A percentile compares a stretch with the other conserved stretches of the same genome.
phyloP scores from a whole-genome alignment of 2,329 filamentous ascomycete species.

The Reticulascus tulasneorum region DNA sequence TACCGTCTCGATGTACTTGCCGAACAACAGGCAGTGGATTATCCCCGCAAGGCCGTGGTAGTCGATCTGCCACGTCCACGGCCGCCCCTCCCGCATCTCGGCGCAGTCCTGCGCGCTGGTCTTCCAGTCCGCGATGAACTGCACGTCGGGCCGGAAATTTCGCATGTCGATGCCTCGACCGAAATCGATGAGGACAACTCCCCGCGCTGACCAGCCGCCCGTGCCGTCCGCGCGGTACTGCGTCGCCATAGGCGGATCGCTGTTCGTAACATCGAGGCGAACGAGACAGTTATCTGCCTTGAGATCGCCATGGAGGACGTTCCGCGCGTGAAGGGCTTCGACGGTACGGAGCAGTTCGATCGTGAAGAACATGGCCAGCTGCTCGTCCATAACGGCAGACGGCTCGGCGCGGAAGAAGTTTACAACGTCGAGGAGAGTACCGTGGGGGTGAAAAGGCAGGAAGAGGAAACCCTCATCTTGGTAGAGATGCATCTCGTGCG shows the following conservation, averaged over 20 bases:
- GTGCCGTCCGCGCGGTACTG: constrained; percentile 71
- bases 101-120: constrained; percentile 82
- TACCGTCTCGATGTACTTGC: constrained; percentile 86
- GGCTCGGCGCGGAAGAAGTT: constrained; percentile 75
- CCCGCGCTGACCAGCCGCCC: constrained; percentile 75
- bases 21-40: constrained; percentile 85
- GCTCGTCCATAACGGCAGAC: constrained; percentile 79
- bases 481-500: constrained; percentile 89
- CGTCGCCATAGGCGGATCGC: constrained; percentile 44
- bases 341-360: constrained; percentile 87
- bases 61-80: constrained; percentile 98
- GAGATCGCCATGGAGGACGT: constrained; percentile 85
- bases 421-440: constrained; percentile 90
- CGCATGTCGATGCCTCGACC: constrained; percentile 92
- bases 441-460: constrained; percentile 82
- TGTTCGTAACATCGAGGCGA: constrained; percentile 59
- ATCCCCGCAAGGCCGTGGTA: constrained; percentile 90
- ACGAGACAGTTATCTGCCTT: constrained; percentile 95
- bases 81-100: constrained; percentile 89
- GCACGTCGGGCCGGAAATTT: constrained; percentile 69
- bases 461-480: constrained; percentile 85
- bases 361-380: constrained; percentile 90
- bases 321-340: constrained; percentile 76
- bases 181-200: constrained; percentile 88
- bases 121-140: constrained; percentile 96